These are phyloP conservation scores for Trichoderma semiorbis DNA, from an alignment of 2,329 filamentous ascomycete species.

Conservation along the genomic window DNA sequence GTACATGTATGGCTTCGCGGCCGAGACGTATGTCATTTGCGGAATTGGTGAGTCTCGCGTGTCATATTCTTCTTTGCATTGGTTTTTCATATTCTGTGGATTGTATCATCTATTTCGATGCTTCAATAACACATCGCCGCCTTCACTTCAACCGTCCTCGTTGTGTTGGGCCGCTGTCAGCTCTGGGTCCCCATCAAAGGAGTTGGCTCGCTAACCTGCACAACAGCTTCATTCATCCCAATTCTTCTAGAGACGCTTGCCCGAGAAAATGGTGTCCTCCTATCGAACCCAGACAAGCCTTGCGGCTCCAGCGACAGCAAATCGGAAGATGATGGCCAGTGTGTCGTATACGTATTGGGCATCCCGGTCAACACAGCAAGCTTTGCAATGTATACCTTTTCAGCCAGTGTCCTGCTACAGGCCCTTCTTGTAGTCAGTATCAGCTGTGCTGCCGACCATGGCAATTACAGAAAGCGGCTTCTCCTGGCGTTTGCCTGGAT, in stretches of 20 bases:
- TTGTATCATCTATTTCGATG: not conserved
- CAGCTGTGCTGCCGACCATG: constrained; percentile 93
- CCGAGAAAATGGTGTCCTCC: constrained; percentile 82
- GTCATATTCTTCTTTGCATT: not conserved
- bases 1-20: constrained; percentile 95
- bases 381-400: constrained; percentile 99
- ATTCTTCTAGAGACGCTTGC: constrained; percentile 93
- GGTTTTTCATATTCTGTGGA: not conserved
- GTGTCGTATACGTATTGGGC: constrained; percentile 77
- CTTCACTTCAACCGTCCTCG: not conserved
- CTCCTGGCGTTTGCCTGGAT: constrained; percentile 80
- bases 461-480: constrained; percentile 83
- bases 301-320: constrained; percentile 65
- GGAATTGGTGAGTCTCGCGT: constrained; percentile 54
- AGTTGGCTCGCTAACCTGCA: not conserved
- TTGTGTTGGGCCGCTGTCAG: not conserved
- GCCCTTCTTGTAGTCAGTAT: constrained; percentile 91
- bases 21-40: constrained; percentile 94
- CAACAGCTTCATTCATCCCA: constrained; percentile 83
- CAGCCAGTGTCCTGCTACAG: constrained; percentile 83
- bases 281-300: constrained; percentile 70
- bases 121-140: not conserved
- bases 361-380: constrained; percentile 90
- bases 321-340: constrained; percentile 58
- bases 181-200: not conserved